Percentiles rank a stretch among this genome's conserved stretches.
Evolutionary conservation across 345 rosid genomes (phyloP).

Genomic region (Hevea brasiliensis): DNA sequence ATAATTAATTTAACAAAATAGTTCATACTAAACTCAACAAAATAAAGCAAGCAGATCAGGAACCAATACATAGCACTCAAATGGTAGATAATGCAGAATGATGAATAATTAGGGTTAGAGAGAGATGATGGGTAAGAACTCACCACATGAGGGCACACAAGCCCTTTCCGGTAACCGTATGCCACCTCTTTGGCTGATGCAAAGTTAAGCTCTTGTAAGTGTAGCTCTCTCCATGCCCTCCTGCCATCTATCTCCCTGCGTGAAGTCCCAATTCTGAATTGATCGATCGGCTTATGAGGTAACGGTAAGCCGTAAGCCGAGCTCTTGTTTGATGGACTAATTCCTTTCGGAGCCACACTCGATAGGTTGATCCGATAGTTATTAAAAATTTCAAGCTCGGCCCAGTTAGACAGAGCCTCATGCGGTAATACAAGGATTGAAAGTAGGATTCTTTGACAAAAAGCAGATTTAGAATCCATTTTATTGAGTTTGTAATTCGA

Average conservation of each 20-base stretch:
- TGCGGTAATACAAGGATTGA: neutral
- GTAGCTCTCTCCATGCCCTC: slow-evolving; percentile 64
- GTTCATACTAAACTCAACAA: neutral
- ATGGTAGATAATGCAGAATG: neutral
- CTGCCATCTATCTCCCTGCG: slow-evolving; percentile 38
- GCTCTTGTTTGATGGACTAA: neutral
- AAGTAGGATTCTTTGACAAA: too few species aligned
- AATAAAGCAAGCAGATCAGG: neutral
- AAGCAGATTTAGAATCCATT: too few species aligned
- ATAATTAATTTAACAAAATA: neutral
- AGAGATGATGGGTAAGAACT: neutral
- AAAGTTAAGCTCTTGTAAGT: slow-evolving; percentile 72
- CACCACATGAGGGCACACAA: slow-evolving; percentile 90
- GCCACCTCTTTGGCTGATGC: slow-evolving; percentile 86
- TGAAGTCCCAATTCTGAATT: neutral
- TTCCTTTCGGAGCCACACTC: too few species aligned
- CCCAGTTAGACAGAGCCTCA: too few species aligned
- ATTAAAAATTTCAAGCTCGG: too few species aligned
- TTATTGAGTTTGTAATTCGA: too few species aligned
- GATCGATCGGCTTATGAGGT: neutral
- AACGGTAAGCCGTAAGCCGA: too few species aligned
- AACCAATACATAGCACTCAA: neutral
- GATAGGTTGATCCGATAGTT: neutral
- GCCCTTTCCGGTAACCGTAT: slow-evolving; percentile 80
- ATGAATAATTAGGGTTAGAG: neutral